phyloP scores from a whole-genome alignment of 129 eudicot genomes.

The Tagetes erecta region DNA sequence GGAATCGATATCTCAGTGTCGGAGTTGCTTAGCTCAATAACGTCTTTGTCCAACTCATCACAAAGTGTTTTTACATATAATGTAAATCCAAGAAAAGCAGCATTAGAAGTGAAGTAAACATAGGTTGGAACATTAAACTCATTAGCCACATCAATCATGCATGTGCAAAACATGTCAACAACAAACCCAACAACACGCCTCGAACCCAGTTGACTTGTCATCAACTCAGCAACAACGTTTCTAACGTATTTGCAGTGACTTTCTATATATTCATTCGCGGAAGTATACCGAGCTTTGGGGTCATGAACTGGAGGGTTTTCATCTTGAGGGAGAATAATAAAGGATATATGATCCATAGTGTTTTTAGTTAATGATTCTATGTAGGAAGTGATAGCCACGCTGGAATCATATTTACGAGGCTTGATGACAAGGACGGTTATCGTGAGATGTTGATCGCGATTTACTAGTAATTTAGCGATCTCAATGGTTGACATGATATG shows the following conservation, averaged over 20 bases:
- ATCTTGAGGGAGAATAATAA: slow-evolving; percentile 37
- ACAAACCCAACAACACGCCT: slow-evolving; percentile 25
- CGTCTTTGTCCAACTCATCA: background rate
- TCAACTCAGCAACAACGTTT: slow-evolving; percentile 17
- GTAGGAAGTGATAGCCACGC: slow-evolving; percentile 33
- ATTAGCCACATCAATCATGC: slow-evolving; percentile 34
- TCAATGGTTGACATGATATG: slow-evolving; percentile 49
- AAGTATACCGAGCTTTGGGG: background rate
- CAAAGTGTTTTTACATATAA: slow-evolving; percentile 15
- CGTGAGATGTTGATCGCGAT: slow-evolving; percentile 32
- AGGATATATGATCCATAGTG: slow-evolving; percentile 11
- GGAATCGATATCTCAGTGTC: slow-evolving; percentile 6
- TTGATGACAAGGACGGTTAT: slow-evolving; percentile 41
- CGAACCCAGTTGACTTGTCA: slow-evolving; percentile 17
- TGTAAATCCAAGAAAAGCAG: slow-evolving; percentile 22
- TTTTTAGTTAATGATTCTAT: slow-evolving; percentile 24
- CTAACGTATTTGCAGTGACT: slow-evolving; percentile 32
- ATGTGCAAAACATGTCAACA: slow-evolving; percentile 26
- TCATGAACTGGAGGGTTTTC: background rate
- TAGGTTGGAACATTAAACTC: slow-evolving; percentile 33
- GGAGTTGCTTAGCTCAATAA: slow-evolving; percentile 1
- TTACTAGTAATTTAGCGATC: slow-evolving; percentile 43
- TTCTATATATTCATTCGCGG: slow-evolving; percentile 12
- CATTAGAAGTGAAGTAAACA: slow-evolving; percentile 23
- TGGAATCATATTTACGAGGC: slow-evolving; percentile 17